Evolutionary conservation across 371 early-diverging fungal genomes (phyloP).

Genomic region (Mucor velutinosus): DNA sequence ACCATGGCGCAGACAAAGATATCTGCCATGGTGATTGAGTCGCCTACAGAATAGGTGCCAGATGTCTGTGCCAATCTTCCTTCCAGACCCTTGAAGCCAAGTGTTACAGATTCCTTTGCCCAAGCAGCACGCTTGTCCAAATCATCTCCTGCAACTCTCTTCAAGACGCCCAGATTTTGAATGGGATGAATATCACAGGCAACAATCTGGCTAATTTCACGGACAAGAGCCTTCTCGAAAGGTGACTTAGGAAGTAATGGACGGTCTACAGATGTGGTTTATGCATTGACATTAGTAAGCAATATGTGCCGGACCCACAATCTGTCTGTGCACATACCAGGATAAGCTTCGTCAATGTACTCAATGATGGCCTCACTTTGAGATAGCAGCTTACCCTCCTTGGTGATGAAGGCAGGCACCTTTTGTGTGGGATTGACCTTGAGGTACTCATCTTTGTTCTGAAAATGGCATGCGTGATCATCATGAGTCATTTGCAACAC

Average conservation of each 20-base stretch:
- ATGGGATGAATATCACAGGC: conserved; percentile 90
- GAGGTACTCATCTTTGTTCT: conserved; percentile 56
- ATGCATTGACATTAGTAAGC: not conserved
- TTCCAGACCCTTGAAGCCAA: conserved; percentile 79
- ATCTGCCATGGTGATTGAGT: conserved; percentile 87
- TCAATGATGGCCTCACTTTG: conserved; percentile 88
- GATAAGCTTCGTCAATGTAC: conserved; percentile 82
- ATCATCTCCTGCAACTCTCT: conserved; percentile 58
- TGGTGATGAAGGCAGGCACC: conserved; percentile 72
- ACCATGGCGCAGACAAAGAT: conserved; percentile 79
- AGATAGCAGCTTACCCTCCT: conserved; percentile 55
- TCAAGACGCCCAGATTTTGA: conserved; percentile 79
- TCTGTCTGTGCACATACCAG: conserved; percentile 39
- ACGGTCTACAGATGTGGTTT: conserved; percentile 20
- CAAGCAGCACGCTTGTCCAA: conserved; percentile 59
- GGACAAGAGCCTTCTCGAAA: conserved; percentile 63
- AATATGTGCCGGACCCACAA: not conserved
- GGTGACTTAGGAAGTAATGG: conserved; percentile 81
- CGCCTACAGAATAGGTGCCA: conserved; percentile 82
- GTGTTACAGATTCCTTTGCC: conserved; percentile 60
- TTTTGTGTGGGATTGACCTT: conserved; percentile 67
- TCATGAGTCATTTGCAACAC: not conserved
- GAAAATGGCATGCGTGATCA: not conserved
- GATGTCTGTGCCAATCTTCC: conserved; percentile 56
- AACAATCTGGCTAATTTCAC: conserved; percentile 73